Percentiles rank a stretch among this genome's conserved stretches.
phyloP scores from a whole-genome alignment of 169 alveolate species.

The Cryptosporidium muris region DNA sequence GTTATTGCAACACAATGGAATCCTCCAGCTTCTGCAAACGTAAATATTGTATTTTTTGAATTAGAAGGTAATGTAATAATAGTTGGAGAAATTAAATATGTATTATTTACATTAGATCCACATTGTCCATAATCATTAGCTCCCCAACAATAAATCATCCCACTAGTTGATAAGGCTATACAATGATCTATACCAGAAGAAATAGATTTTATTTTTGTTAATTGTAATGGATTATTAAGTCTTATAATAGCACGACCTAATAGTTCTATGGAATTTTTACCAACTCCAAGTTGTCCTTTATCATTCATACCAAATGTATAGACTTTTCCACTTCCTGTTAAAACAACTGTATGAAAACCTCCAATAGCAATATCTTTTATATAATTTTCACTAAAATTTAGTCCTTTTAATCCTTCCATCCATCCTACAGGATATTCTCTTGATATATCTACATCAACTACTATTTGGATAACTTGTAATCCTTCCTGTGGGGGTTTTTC shows the following conservation, averaged over 20 bases:
- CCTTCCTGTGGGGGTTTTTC: constrained; percentile 44
- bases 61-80: constrained; percentile 55
- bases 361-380: constrained; percentile 59
- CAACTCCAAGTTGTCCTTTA: constrained; percentile 51
- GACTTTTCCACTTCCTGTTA: constrained; percentile 33
- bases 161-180: constrained; percentile 18
- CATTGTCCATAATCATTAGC: constrained; percentile 68
- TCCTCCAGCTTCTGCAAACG: constrained; percentile 54
- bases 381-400: constrained; percentile 11
- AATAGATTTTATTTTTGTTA: constrained; percentile 21
- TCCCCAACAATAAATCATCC: constrained; percentile 60
- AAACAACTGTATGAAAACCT: constrained; percentile 48
- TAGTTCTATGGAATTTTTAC: constrained; percentile 9
- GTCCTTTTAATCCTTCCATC: constrained; percentile 43
- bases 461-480: constrained; percentile 49
- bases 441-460: constrained; percentile 54
- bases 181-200: constrained; percentile 61
- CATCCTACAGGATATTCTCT: constrained; percentile 70
- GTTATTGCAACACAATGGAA: constrained; percentile 68
- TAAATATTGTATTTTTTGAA: constrained; percentile 43
- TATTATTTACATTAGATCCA: constrained; percentile 55
- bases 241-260: constrained; percentile 53
- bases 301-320: constrained; percentile 66
- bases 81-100: constrained; percentile 38
- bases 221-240: constrained; percentile 3